Base-by-base conservation (phyloP, 2,329 filamentous ascomycete genomes). In the Stachybotrys elegans region DNA sequence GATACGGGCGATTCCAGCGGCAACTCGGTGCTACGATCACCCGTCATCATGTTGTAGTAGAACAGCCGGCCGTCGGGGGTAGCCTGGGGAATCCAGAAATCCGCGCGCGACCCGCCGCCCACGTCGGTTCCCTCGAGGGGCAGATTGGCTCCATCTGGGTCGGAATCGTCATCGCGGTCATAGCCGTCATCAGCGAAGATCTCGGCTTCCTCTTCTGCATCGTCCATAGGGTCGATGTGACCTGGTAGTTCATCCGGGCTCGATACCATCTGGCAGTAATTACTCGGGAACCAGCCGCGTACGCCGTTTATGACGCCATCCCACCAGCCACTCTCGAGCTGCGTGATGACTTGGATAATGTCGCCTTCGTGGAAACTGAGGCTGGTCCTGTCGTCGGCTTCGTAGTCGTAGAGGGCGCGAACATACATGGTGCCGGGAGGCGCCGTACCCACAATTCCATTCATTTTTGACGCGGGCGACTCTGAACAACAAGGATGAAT, bases 251-350 rank as follows among this genome's bases (percentile, higher is more conserved):
- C 87, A 55, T 88, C 85, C 41, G 85, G 78, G 55, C 82, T 83
- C 47, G 82, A 79, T 56, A 97, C 86, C 51, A 93, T 82, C 53
- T 89, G 84, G 71, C 93, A 97, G 70, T 98, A 98, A 67, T 98
- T 98, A 75, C 92, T 97, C 29, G 93, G 93, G 65, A 98, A 98
- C 93, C 93, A 98, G 63, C 93, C 93, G 62, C 93, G 84, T 55
- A 95, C 87, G 47, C 91, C 89, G 59, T 96, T 93, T 63, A 98
- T 95, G 44, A 98, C 89, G 40, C 93, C 93, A 70, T 98, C 93
- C 93, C 93, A 98, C 93, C 93, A 98, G 45, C 93, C 93, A 59
- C 91, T 97, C 67, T 98, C 93, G 45, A 97, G 77, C 69, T 96
- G 92, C 43, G 93, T 98, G 57, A 98, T 92, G 57, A 98, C 93